Conservation (phyloP, 371 early-diverging fungal species). For the Mucor plumbeus region DNA sequence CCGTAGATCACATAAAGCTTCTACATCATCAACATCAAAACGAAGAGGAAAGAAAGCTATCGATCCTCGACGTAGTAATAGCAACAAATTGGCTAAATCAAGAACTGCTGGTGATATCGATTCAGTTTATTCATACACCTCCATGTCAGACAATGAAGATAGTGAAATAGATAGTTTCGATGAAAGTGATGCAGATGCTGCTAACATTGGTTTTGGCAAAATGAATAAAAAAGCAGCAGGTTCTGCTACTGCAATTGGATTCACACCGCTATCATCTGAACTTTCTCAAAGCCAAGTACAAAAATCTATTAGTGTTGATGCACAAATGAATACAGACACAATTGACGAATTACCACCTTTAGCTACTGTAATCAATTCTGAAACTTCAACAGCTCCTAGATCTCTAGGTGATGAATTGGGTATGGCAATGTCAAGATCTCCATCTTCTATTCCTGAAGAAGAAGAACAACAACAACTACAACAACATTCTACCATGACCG, state of each 20-base stretch:
- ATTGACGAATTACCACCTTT: conserved; percentile 7
- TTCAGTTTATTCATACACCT: conserved; percentile 32
- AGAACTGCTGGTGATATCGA: conserved; percentile 9
- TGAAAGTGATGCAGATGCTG: conserved; percentile 19
- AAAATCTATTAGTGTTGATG: conserved; percentile 24
- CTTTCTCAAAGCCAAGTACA: conserved; percentile 32
- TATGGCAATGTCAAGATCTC: conserved; percentile 14
- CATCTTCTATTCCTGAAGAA: conserved; percentile 16
- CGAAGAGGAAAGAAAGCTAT: conserved; percentile 15
- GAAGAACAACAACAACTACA: too few relatives aligned
- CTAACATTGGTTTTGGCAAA: neutral
- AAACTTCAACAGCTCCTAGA: conserved; percentile 15
- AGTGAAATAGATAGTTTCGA: conserved; percentile 33
- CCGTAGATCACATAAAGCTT: conserved; percentile 21
- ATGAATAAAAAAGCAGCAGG: neutral
- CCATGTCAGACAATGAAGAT: conserved; percentile 35
- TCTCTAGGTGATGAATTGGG: conserved; percentile 40
- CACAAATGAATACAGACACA: conserved; percentile 26
- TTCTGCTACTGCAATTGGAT: conserved; percentile 12
- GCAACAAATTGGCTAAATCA: conserved; percentile 11
- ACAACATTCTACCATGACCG: neutral
- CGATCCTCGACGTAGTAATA: neutral
- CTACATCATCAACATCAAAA: conserved; percentile 12
- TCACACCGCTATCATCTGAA: conserved; percentile 35
- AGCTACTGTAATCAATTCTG: neutral